Evolutionary conservation across 129 eudicot genomes (phyloP).

Genomic region (Flaveria ramosissima): DNA sequence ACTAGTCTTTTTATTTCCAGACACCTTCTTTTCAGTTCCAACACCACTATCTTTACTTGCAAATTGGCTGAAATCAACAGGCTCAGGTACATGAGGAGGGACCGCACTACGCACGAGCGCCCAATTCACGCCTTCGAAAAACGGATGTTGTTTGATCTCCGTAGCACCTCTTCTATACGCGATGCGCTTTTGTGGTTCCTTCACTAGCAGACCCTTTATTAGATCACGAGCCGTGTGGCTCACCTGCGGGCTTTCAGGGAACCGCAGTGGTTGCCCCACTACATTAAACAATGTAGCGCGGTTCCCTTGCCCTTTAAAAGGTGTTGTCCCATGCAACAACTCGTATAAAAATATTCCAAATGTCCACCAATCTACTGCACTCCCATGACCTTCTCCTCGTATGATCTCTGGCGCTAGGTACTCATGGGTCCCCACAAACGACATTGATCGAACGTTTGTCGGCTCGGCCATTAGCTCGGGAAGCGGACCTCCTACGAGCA

Average conservation of each 20-base stretch:
- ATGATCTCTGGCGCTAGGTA: slow-evolving; percentile 42
- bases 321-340: slow-evolving; percentile 72
- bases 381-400: slow-evolving; percentile 85
- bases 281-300: slow-evolving; percentile 70
- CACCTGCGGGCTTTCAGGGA: slow-evolving; percentile 63
- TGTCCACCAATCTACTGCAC: slow-evolving; percentile 94
- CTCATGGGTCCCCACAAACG: slow-evolving; percentile 69
- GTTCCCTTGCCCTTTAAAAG: slow-evolving; percentile 73
- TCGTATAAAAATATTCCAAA: slow-evolving; percentile 74
- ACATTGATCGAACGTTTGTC: slow-evolving; percentile 57
- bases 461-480: slow-evolving; percentile 57
- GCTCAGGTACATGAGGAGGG: slow-evolving; percentile 63
- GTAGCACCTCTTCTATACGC: slow-evolving; percentile 77
- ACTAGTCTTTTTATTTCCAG: slow-evolving; percentile 30
- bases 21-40: slow-evolving; percentile 50
- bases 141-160: slow-evolving; percentile 46
- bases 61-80: slow-evolving; percentile 58
- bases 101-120: slow-evolving; percentile 62
- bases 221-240: slow-evolving; percentile 57
- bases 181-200: slow-evolving; percentile 74
- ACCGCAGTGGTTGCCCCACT: slow-evolving; percentile 69
- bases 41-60: slow-evolving; percentile 48
- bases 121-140: slow-evolving; percentile 64
- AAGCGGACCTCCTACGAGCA: slow-evolving; percentile 50
- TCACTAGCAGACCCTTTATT: slow-evolving; percentile 61